Percentiles rank a stretch among this genome's conserved stretches.
These are phyloP conservation scores for Fusarium coffeatum DNA, from an alignment of 2,329 filamentous ascomycete species.

Conservation along the genomic window DNA sequence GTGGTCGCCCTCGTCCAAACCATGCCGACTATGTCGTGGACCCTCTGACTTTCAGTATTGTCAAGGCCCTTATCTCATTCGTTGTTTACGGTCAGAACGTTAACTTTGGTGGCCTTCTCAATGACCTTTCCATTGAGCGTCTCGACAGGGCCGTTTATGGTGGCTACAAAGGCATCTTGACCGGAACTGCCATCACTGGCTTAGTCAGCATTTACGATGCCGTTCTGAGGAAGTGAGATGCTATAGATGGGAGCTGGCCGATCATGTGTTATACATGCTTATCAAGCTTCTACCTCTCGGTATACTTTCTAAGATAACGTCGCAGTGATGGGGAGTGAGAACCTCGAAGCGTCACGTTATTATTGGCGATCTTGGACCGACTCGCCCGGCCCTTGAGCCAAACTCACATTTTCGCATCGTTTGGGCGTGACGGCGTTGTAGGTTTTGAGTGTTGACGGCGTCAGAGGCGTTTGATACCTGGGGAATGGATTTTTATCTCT, in stretches of 20 bases:
- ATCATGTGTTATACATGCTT: not conserved
- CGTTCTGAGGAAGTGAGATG: constrained; percentile 73
- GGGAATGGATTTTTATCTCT: constrained; percentile 22
- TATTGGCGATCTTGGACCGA: constrained; percentile 5
- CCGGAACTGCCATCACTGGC: constrained; percentile 74
- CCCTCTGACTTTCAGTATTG: constrained; percentile 89
- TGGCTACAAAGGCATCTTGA: constrained; percentile 76
- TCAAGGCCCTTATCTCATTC: constrained; percentile 84
- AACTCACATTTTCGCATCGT: constrained; percentile 30
- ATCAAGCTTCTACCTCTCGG: not conserved
- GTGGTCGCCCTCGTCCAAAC: constrained; percentile 57
- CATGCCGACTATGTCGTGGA: constrained; percentile 74
- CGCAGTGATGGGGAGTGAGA: not conserved
- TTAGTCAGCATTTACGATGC: constrained; percentile 82
- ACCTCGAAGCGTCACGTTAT: constrained; percentile 4
- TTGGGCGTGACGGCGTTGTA: constrained; percentile 46
- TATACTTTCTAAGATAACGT: constrained; percentile 1
- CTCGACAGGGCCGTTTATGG: constrained; percentile 77
- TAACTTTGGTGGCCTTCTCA: constrained; percentile 71
- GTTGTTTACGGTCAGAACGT: constrained; percentile 79
- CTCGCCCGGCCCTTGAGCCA: constrained; percentile 1
- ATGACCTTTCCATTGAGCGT: constrained; percentile 67
- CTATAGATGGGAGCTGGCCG: not conserved
- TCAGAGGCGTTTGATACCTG: constrained; percentile 50
- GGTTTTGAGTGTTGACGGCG: constrained; percentile 49